phyloP scores from a whole-genome alignment of 192 early-diverging fungal species.

The Helicostylum pulchrum region DNA sequence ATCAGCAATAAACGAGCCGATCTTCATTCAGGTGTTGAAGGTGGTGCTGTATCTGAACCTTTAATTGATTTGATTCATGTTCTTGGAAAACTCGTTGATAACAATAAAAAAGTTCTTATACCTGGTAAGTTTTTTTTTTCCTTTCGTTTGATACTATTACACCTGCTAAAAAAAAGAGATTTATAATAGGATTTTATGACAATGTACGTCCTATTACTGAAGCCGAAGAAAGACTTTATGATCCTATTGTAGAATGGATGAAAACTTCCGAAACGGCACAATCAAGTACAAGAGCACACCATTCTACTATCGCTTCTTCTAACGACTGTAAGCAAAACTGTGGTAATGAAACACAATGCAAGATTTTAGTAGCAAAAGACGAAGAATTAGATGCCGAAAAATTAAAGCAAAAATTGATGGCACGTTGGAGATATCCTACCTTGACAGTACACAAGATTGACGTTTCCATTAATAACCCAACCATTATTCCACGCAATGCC shows the following conservation, averaged over 20 bases:
- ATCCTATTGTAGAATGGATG: constrained; percentile 49
- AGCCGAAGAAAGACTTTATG: constrained; percentile 58
- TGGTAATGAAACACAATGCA: constrained; percentile 23
- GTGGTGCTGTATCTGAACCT: constrained; percentile 71
- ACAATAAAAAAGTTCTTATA: constrained; percentile 55
- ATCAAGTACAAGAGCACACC: neutral
- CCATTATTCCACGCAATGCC: constrained; percentile 66
- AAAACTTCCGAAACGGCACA: constrained; percentile 15
- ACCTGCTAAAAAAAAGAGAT: neutral
- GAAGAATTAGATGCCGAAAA: constrained; percentile 30
- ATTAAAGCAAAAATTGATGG: constrained; percentile 60
- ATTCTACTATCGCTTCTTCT: neutral
- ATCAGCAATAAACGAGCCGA: constrained; percentile 52
- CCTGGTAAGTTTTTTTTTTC: constrained; percentile 42
- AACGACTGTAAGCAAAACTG: neutral
- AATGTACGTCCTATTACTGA: constrained; percentile 52
- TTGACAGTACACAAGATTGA: constrained; percentile 75
- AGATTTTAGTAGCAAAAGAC: neutral
- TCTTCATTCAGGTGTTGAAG: constrained; percentile 73
- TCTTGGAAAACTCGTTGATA: constrained; percentile 51
- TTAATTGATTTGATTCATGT: constrained; percentile 66
- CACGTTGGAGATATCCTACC: constrained; percentile 70
- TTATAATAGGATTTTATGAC: constrained; percentile 57
- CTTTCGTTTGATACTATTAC: neutral
- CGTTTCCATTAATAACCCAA: constrained; percentile 68